Percentiles rank a stretch among this genome's conserved stretches.
Evolutionary conservation across 2,329 filamentous ascomycete genomes (phyloP).

Genomic region (Kalmusia sp.): DNA sequence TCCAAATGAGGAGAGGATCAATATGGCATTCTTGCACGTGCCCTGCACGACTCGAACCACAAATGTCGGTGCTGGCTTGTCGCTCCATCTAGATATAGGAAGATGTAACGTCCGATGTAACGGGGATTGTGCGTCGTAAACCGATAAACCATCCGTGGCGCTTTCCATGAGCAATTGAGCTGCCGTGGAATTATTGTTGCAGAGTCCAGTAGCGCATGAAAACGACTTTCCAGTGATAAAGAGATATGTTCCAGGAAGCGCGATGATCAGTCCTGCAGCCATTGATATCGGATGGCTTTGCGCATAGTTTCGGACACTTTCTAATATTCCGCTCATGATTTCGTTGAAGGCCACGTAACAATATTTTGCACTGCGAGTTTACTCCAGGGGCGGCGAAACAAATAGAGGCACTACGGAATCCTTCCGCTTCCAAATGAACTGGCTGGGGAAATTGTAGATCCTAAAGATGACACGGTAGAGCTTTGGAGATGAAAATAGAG

Average conservation of each 20-base stretch:
- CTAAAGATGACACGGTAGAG: background rate
- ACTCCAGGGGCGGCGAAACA: too few species aligned
- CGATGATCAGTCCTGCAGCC: constrained; percentile 26
- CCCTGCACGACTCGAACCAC: constrained; percentile 20
- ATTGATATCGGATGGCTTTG: constrained; percentile 29
- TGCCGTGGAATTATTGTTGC: constrained; percentile 8
- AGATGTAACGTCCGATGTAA: constrained; percentile 12
- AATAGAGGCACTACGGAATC: too few species aligned
- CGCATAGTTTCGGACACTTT: constrained; percentile 28
- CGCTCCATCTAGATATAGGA: constrained; percentile 23
- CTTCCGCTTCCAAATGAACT: too few species aligned
- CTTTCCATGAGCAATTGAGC: constrained; percentile 4
- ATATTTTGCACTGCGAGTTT: background rate
- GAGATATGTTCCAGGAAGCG: constrained; percentile 27
- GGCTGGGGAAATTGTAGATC: background rate
- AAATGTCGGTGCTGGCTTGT: constrained; percentile 16
- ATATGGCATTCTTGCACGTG: constrained; percentile 16
- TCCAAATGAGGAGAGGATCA: constrained; percentile 12
- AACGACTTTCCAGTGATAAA: constrained; percentile 22
- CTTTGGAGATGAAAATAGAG: background rate
- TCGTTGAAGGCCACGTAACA: background rate
- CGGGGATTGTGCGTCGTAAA: constrained; percentile 11
- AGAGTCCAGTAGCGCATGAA: constrained; percentile 14
- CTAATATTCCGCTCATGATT: constrained; percentile 27
- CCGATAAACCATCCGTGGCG: constrained; percentile 10